phyloP scores from a whole-genome alignment of 2,329 filamentous ascomycete species.

The Diaporthe sp. region DNA sequence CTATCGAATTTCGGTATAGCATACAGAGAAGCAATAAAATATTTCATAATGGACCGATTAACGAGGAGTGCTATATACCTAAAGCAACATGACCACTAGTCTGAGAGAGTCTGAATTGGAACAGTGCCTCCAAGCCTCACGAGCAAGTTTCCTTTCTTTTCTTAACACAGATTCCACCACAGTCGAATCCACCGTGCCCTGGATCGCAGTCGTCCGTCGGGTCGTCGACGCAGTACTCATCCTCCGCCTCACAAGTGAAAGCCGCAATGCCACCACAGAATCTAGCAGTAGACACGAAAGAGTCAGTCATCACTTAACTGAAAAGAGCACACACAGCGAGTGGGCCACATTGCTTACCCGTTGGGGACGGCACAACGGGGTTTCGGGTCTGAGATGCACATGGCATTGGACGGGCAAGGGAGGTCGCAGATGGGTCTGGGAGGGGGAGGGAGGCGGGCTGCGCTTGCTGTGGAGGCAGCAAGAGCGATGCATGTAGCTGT shows the following conservation, averaged over 20 bases:
- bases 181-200: slow-evolving; percentile 54
- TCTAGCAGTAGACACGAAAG: background rate
- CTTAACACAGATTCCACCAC: slow-evolving; percentile 54
- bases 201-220: slow-evolving; percentile 56
- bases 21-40: background rate
- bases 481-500: background rate
- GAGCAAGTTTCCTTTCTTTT: background rate
- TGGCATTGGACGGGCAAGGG: slow-evolving; percentile 4
- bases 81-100: background rate
- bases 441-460: background rate
- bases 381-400: slow-evolving; percentile 31
- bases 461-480: background rate
- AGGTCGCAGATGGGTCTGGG: background rate
- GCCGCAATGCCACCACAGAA: slow-evolving; percentile 28
- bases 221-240: slow-evolving; percentile 54
- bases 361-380: slow-evolving; percentile 20
- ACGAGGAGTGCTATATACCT: background rate
- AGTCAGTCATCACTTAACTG: background rate
- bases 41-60: background rate
- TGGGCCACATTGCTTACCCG: background rate
- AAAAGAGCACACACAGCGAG: no score
- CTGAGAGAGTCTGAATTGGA: background rate
- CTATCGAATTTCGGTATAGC: no score
- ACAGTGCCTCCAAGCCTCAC: background rate
- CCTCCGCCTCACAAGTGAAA: background rate